Conservation (phyloP, 805 yeast species). For the Sungouiella thailandica region DNA sequence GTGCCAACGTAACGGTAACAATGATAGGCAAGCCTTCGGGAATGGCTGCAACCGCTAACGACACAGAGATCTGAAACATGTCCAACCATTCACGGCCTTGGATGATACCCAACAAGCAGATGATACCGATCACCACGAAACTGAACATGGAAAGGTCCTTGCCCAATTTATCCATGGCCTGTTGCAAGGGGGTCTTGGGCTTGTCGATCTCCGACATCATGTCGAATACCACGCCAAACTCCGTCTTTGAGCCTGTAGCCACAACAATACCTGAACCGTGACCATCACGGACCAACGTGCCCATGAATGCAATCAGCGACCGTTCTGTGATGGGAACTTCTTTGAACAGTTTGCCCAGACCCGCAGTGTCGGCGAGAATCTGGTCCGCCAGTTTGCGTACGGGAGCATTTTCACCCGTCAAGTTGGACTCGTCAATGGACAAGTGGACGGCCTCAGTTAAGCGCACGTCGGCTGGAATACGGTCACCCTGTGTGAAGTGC, state of each 20-base stretch:
- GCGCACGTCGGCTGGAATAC: conserved; percentile 94
- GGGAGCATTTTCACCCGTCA: conserved; percentile 94
- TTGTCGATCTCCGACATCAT: conserved; percentile 95
- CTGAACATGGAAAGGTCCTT: conserved; percentile 81
- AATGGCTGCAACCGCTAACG: conserved; percentile 97
- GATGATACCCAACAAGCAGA: conserved; percentile 81
- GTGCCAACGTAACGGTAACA: conserved; percentile 93
- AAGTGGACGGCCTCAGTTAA: conserved; percentile 73
- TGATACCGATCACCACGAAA: conserved; percentile 85
- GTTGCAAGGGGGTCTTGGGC: conserved; percentile 96
- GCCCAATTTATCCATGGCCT: conserved; percentile 93
- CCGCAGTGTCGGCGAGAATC: conserved; percentile 18
- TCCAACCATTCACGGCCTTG: conserved; percentile 96
- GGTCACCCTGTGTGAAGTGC: conserved; percentile 84
- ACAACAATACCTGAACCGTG: conserved; percentile 91
- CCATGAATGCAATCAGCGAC: conserved; percentile 86
- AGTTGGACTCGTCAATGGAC: conserved; percentile 84
- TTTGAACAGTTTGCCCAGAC: conserved; percentile 22
- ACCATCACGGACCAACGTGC: conserved; percentile 94
- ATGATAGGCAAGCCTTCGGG: conserved; percentile 99
- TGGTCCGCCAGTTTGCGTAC: conserved; percentile 59
- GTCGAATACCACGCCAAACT: conserved; percentile 90
- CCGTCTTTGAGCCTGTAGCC: conserved; percentile 85
- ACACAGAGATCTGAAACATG: conserved; percentile 96
- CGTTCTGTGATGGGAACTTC: conserved; percentile 63